Base-by-base conservation (phyloP, 352 stramenopile genomes). In the Albugo candida region DNA sequence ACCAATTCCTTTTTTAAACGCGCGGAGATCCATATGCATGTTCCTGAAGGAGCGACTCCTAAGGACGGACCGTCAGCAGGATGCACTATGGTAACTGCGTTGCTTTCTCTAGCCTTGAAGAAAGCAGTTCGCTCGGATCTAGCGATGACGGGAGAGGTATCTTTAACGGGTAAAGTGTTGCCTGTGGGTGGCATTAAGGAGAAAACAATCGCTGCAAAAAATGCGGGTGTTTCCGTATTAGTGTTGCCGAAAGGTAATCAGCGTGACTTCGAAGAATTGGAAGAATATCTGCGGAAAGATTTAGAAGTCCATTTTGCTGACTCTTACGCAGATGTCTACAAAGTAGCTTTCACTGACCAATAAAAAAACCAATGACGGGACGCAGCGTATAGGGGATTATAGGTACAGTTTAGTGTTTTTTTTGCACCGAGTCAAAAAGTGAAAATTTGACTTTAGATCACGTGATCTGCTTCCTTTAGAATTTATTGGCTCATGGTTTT, bases 161-260 rank as follows among this genome's bases (percentile, higher is more conserved):
- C 83, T 18, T 71, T 99, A 14, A 97, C 96, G 5, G 95, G 95
- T 24, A 98, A 98, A 61, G 95, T 99, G 18, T 59, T 99, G n/a
- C 91, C 95, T 11, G 92, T 99, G 6, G 95, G 95, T 47, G 95
- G 95, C 35, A 98, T 99, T 58, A 99, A 98, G 70, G 95, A 99
- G 65, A 99, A 99, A 72, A 94, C 83, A 35, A 98, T 99, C 53
- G 95, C 94, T n/a, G 95, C 95, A 17, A 81, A 95, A 47, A 77
- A 94, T 47, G 81, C 95, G 17, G 92, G 93, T 12, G 92, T 98
- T 10, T 96, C 78, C 41, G 94, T 72, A 1, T 75, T 99, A 16
- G 70, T 98, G 21, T 53, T 99, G 2, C 95, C 95, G 11, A 60
- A 79, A 16, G 91, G 77, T 19, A 99, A 98, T 70, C 74, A 88